Evolutionary conservation across 2,329 filamentous ascomycete genomes (phyloP).

Genomic region (Penicillium sp.): DNA sequence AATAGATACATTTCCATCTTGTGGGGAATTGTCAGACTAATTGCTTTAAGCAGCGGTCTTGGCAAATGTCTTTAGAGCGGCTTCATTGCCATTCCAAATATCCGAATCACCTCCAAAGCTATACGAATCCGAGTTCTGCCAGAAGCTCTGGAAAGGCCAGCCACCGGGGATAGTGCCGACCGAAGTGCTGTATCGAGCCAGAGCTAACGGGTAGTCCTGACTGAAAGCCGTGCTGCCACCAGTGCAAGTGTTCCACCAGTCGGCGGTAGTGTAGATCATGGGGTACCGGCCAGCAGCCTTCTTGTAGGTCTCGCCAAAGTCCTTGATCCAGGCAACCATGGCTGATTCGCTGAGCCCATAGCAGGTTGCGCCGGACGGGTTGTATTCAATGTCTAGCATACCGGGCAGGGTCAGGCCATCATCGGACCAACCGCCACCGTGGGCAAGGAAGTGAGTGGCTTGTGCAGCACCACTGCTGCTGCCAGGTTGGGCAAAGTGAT

Average conservation of each 20-base stretch:
- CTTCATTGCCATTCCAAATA: conserved; percentile 49
- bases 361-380: conserved; percentile 42
- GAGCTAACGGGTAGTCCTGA: conserved; percentile 48
- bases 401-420: conserved; percentile 57
- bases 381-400: conserved; percentile 56
- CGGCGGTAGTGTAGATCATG: conserved; percentile 53
- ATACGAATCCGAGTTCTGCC: conserved; percentile 53
- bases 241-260: conserved; percentile 56
- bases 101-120: conserved; percentile 54
- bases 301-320: conserved; percentile 54
- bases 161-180: conserved; percentile 50
- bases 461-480: conserved; percentile 47
- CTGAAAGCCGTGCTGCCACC: conserved; percentile 50
- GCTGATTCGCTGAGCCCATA: conserved; percentile 46
- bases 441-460: conserved; percentile 52
- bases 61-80: conserved; percentile 33
- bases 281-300: conserved; percentile 49
- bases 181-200: conserved; percentile 47
- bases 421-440: conserved; percentile 55
- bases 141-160: conserved; percentile 55
- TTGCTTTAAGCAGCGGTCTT: conserved; percentile 8
- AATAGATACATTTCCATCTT: not conserved
- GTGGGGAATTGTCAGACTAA: not conserved
- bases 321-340: conserved; percentile 54
- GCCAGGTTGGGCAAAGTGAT: conserved; percentile 55